These are phyloP conservation scores for Purpureocillium lavendulum DNA, from an alignment of 2,329 filamentous ascomycete genomes.

Conservation along the genomic window DNA sequence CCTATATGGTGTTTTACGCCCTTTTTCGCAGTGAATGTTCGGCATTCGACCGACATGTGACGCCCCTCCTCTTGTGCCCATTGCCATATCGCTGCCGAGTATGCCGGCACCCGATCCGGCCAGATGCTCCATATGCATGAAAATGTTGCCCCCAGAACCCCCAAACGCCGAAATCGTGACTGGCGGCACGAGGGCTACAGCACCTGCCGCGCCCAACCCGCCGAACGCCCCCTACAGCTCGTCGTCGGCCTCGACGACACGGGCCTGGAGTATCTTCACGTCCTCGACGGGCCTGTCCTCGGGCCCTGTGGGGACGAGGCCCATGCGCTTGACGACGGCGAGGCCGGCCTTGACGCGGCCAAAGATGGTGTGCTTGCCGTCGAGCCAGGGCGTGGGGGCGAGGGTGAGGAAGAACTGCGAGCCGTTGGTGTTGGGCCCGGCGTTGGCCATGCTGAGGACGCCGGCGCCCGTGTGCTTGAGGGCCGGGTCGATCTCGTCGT, in stretches of 20 bases:
- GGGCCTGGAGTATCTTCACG: conserved; percentile 69
- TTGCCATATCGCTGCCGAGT: no score
- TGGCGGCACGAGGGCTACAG: no score
- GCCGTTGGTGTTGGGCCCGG: conserved; percentile 86
- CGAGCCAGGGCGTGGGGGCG: conserved; percentile 89
- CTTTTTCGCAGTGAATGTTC: no score
- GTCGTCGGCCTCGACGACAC: conserved; percentile 54
- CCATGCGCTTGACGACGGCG: conserved; percentile 78
- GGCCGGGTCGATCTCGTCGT: conserved; percentile 72
- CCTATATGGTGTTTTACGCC: no score
- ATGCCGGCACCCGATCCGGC: no score
- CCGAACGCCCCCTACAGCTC: no score
- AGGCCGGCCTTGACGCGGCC: conserved; percentile 81
- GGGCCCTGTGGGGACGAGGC: conserved; percentile 70
- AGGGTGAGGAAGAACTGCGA: conserved; percentile 95
- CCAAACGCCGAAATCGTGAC: no score
- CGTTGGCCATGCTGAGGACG: conserved; percentile 94
- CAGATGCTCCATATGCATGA: no score
- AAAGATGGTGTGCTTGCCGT: conserved; percentile 96
- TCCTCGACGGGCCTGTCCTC: conserved; percentile 79
- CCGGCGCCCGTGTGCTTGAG: conserved; percentile 91
- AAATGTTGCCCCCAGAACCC: no score
- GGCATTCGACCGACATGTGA: no score
- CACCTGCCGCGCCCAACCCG: no score
- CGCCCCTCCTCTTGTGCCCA: no score